Evolutionary conservation across 2,329 filamentous ascomycete genomes (phyloP).

Genomic region (Clonostachys rosea): DNA sequence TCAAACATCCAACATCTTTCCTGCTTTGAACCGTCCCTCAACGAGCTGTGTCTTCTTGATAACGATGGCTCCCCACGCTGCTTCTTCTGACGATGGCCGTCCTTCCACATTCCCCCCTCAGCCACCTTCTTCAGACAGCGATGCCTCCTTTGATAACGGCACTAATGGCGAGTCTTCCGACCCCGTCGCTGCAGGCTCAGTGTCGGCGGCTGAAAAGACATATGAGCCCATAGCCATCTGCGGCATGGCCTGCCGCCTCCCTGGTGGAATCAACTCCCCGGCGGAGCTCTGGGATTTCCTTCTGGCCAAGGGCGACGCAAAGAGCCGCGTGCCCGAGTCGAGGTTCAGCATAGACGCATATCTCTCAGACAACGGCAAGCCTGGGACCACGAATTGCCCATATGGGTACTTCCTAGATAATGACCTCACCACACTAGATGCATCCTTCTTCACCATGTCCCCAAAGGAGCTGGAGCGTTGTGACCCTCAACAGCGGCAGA

Average conservation of each 20-base stretch:
- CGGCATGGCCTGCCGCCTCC: constrained; percentile 30
- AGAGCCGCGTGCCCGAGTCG: constrained; percentile 13
- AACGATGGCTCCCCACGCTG: neutral
- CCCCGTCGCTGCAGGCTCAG: neutral
- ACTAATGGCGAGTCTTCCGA: neutral
- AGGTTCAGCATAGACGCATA: constrained; percentile 14
- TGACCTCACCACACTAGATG: constrained; percentile 24
- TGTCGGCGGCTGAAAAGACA: neutral
- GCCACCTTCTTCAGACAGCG: neutral
- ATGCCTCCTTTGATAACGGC: neutral
- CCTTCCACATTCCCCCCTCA: neutral
- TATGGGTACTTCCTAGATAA: constrained; percentile 27
- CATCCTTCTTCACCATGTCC: constrained; percentile 26
- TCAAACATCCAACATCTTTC: neutral
- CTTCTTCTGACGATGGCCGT: neutral
- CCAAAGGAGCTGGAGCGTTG: constrained; percentile 30
- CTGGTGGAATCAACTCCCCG: constrained; percentile 23
- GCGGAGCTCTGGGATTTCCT: constrained; percentile 27
- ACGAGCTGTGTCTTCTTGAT: neutral
- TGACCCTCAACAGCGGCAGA: constrained; percentile 35
- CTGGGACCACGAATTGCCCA: constrained; percentile 8
- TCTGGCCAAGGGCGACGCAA: constrained; percentile 21
- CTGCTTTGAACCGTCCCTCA: neutral
- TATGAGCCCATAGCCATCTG: constrained; percentile 29
- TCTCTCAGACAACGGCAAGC: constrained; percentile 20